Percentiles rank a stretch among this genome's conserved stretches.
Evolutionary conservation across 805 yeast genomes (phyloP).

Genomic region (Myxozyma sirexii): DNA sequence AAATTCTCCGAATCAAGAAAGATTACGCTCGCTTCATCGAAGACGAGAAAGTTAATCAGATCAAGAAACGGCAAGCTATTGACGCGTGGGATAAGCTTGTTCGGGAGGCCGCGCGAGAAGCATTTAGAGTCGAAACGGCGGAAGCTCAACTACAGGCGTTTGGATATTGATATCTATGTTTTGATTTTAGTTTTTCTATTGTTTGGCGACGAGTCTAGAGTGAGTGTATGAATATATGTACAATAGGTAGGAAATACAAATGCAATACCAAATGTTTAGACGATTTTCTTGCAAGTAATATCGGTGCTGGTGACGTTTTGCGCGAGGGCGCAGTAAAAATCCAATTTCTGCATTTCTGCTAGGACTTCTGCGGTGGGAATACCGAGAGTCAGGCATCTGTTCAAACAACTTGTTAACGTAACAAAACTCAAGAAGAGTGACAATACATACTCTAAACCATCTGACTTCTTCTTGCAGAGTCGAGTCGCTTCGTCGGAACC

Average conservation of each 20-base stretch:
- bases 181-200: neutral
- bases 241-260: neutral
- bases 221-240: constrained; percentile 5
- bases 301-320: constrained; percentile 25
- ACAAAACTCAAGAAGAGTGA: too few species aligned
- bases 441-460: constrained; percentile 16
- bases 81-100: constrained; percentile 24
- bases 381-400: constrained; percentile 20
- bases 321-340: constrained; percentile 26
- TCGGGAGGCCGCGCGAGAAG: constrained; percentile 24
- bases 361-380: constrained; percentile 25
- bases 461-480: constrained; percentile 14
- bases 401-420: too few species aligned
- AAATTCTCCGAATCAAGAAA: constrained; percentile 15
- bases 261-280: too few species aligned
- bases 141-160: constrained; percentile 28
- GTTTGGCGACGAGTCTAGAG: neutral
- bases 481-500: constrained; percentile 19
- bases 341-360: constrained; percentile 30
- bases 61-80: constrained; percentile 24
- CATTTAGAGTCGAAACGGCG: constrained; percentile 24
- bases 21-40: constrained; percentile 22
- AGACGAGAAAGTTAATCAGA: constrained; percentile 15
- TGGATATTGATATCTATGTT: constrained; percentile 7
- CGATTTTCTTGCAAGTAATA: constrained; percentile 26